These are phyloP conservation scores for Jackrogersella multiformis DNA, from an alignment of 495 filamentous ascomycete species.

Conservation along the genomic window DNA sequence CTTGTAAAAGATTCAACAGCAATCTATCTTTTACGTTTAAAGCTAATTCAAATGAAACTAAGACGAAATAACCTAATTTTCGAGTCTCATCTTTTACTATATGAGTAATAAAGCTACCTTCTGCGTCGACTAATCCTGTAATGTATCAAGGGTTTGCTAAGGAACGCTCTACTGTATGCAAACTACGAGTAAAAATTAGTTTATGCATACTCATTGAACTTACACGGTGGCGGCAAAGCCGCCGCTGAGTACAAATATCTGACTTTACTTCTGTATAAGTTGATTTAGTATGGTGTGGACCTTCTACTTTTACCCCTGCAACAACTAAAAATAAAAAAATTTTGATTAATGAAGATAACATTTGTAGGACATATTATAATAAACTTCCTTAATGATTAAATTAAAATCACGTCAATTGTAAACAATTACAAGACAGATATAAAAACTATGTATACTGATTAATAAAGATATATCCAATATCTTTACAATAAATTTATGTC, in stretches of 20 bases:
- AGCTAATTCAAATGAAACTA: no score
- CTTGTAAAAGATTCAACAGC: conserved; percentile 8
- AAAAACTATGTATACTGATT: no score
- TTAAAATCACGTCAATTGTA: no score
- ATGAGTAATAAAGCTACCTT: conserved; percentile 3
- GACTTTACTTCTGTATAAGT: not conserved
- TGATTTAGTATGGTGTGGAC: not conserved
- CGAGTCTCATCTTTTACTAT: not conserved
- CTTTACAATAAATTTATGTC: no score
- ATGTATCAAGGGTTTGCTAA: conserved; percentile 1
- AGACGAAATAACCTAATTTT: no score
- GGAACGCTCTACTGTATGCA: not conserved
- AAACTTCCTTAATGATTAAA: not conserved
- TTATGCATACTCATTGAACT: conserved; percentile 1
- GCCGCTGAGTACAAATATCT: not conserved
- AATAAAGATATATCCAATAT: no score
- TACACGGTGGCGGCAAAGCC: not conserved
- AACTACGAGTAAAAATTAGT: conserved; percentile 2
- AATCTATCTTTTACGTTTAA: conserved; percentile 7
- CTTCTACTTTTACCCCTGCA: not conserved
- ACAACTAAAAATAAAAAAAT: not conserved
- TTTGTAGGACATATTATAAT: not conserved
- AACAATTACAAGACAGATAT: no score
- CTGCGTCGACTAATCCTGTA: conserved; percentile 4
- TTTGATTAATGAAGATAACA: conserved; percentile 4